Evolutionary conservation across 345 rosid genomes (phyloP).

Genomic region (Camelina hispida): DNA sequence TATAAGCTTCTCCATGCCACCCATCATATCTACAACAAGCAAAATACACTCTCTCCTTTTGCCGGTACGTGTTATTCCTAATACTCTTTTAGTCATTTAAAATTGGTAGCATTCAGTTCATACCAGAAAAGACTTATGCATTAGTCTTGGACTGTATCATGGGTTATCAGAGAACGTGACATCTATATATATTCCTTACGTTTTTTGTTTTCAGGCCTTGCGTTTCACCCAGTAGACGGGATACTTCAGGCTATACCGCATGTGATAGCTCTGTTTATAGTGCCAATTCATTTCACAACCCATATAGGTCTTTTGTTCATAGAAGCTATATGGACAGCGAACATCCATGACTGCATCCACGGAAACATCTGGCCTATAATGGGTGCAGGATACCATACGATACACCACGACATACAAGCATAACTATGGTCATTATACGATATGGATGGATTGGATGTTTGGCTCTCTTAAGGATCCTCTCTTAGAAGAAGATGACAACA

Average conservation of each 20-base stretch:
- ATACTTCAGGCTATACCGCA: slow-evolving; percentile 93
- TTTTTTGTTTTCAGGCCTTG: slow-evolving; percentile 65
- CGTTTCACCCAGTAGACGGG: slow-evolving; percentile 91
- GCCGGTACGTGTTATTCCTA: slow-evolving; percentile 61
- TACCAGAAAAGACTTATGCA: not conserved
- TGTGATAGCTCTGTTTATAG: slow-evolving; percentile 67
- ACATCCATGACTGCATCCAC: slow-evolving; percentile 94
- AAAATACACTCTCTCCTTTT: slow-evolving; percentile 93
- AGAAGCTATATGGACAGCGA: slow-evolving; percentile 91
- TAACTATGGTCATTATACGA: slow-evolving; percentile 93
- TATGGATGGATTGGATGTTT: slow-evolving; percentile 99
- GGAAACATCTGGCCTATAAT: slow-evolving; percentile 83
- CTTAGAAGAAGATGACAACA: slow-evolving; percentile 50
- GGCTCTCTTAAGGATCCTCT: slow-evolving; percentile 83
- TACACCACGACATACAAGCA: slow-evolving; percentile 98
- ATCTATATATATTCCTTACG: not conserved
- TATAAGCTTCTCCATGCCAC: slow-evolving; percentile 91
- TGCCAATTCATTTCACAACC: slow-evolving; percentile 81
- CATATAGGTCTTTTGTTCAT: slow-evolving; percentile 76
- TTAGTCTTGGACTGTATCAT: not conserved
- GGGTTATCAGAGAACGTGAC: slow-evolving; percentile 6
- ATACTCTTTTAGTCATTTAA: not conserved
- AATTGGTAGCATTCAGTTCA: not conserved
- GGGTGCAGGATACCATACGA: slow-evolving; percentile 99
- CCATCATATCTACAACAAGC: slow-evolving; percentile 97